phyloP scores from a whole-genome alignment of 2,329 filamentous ascomycete genomes.

The Trichophaea hybrida region DNA sequence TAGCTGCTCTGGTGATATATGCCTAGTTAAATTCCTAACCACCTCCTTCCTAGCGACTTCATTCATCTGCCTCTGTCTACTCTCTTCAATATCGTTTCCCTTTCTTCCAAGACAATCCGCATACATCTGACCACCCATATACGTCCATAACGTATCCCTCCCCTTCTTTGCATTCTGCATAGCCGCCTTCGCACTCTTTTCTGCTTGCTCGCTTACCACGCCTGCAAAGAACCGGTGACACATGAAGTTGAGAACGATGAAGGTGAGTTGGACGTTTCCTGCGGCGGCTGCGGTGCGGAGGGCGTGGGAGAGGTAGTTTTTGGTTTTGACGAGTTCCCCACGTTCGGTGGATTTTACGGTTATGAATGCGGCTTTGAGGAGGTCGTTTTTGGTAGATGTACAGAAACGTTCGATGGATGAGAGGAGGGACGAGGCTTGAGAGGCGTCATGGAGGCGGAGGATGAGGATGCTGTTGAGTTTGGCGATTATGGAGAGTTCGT shows the following conservation, averaged over 20 bases:
- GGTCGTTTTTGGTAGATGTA: constrained; percentile 39
- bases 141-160: constrained; percentile 37
- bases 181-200: constrained; percentile 38
- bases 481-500: constrained; percentile 36
- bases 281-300: constrained; percentile 41
- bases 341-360: constrained; percentile 42
- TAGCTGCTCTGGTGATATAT: neutral
- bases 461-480: constrained; percentile 38
- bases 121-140: constrained; percentile 24
- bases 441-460: constrained; percentile 33
- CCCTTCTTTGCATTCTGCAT: constrained; percentile 36
- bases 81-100: constrained; percentile 18
- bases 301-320: constrained; percentile 44
- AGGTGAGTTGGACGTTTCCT: constrained; percentile 45
- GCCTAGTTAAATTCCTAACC: constrained; percentile 13
- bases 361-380: constrained; percentile 43
- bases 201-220: constrained; percentile 42
- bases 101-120: constrained; percentile 20
- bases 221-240: constrained; percentile 47
- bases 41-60: constrained; percentile 13
- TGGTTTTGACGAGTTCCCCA: constrained; percentile 39
- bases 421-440: constrained; percentile 11
- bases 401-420: constrained; percentile 39
- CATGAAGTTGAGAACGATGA: constrained; percentile 48
- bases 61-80: constrained; percentile 17